Base-by-base conservation (phyloP, 768 basidiomycete genomes). In the Daedalea quercina region DNA sequence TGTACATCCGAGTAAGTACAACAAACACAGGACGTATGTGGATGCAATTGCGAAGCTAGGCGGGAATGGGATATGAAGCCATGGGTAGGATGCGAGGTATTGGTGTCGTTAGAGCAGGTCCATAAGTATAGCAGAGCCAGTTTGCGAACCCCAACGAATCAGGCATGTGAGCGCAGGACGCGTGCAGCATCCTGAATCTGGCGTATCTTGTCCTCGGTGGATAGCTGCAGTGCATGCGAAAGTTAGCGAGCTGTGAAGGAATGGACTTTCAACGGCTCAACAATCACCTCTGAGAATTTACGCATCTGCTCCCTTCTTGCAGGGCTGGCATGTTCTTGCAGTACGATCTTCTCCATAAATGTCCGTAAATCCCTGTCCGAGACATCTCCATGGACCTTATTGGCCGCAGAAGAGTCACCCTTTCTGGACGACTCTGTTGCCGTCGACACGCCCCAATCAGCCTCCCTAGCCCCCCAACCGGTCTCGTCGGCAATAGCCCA, bases 191-290 rank as follows among this genome's bases (percentile, higher is more conserved):
- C 76, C 46, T 76, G 61, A 23, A 83, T 84, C 54, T 74, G 74
- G 51, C 69, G 58, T 1, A 83, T 57, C 57, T 83, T 82, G 40
- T 79, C 70, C 24, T 81, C 67, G 2, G 81, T 76, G 2, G 79
- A 65, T 73, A 84, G 75, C 82, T 83, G 52, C 15, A 54, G 25
- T 57, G 33, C 26, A 20, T 35, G 19, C 35, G 12, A 9, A 12
- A 34, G 9, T 50, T 3, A 19, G 17, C 24, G 9, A 28, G 24
- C 41, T 33, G 45, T 37, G 3, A 40, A 23, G 17, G 41, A 26
- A 9, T 44, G 25, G 45, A 0, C 26, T 44, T 28, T n/a, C n/a
- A 43, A 9, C 23, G 33, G n/a, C 34, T 9, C 1, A 24, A 25
- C 24, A 64, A 73, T 17, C 57, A 78, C 81, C 66, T 77, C 68